These are phyloP conservation scores for Exophiala bonariae DNA, from an alignment of 2,329 filamentous ascomycete genomes.

Conservation along the genomic window DNA sequence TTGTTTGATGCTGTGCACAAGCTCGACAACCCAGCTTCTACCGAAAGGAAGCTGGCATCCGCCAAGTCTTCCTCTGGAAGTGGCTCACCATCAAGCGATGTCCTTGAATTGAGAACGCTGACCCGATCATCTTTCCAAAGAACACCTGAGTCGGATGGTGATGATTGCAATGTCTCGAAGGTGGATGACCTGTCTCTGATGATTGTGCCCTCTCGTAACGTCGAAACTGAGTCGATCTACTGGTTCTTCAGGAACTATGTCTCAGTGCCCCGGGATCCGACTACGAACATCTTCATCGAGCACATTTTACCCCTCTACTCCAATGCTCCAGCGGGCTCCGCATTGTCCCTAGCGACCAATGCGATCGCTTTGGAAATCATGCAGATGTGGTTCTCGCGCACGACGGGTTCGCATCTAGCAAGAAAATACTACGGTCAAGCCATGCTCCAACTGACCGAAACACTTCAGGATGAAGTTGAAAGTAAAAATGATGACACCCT, in stretches of 20 bases:
- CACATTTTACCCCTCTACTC: slow-evolving; percentile 20
- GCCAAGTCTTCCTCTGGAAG: too few species aligned
- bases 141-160: neutral
- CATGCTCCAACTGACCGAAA: slow-evolving; percentile 8
- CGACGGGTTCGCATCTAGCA: slow-evolving; percentile 13
- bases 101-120: neutral
- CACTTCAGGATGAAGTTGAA: slow-evolving; percentile 12
- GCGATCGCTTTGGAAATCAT: slow-evolving; percentile 19
- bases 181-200: slow-evolving; percentile 2
- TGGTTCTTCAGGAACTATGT: slow-evolving; percentile 25
- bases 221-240: slow-evolving; percentile 13
- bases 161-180: neutral
- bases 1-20: slow-evolving; percentile 19
- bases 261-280: slow-evolving; percentile 21
- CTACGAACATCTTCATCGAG: slow-evolving; percentile 23
- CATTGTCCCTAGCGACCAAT: slow-evolving; percentile 12
- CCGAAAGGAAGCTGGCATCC: neutral
- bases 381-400: slow-evolving; percentile 18
- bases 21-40: slow-evolving; percentile 9
- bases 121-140: neutral
- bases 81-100: slow-evolving; percentile 5
- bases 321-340: slow-evolving; percentile 10
- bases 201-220: slow-evolving; percentile 11
- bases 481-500: slow-evolving; percentile 17
- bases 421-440: slow-evolving; percentile 14